Evolutionary conservation across 1,139 yeast species (phyloP).

Genomic region (Casaregolazyma suthepensis): DNA sequence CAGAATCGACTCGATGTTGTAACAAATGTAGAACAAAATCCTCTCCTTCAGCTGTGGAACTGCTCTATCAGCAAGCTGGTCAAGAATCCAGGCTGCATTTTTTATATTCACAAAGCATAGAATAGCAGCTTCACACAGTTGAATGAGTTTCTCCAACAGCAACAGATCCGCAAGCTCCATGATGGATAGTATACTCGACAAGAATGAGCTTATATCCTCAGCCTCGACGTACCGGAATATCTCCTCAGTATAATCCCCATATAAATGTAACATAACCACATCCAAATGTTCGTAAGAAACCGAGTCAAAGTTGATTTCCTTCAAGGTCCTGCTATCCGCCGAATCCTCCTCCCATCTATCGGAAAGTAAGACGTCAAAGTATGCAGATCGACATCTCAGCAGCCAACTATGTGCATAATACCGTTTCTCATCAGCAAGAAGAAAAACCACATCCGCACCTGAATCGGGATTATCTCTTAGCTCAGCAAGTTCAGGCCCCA

Average conservation of each 20-base stretch:
- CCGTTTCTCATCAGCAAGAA: constrained; percentile 39
- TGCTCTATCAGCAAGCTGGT: constrained; percentile 46
- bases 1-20: constrained; percentile 58
- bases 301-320: constrained; percentile 40
- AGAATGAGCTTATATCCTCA: constrained; percentile 40
- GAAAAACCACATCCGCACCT: constrained; percentile 29
- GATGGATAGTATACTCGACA: constrained; percentile 52
- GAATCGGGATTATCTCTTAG: constrained; percentile 11
- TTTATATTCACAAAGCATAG: constrained; percentile 51
- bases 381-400: constrained; percentile 52
- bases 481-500: constrained; percentile 18
- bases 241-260: constrained; percentile 45
- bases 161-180: constrained; percentile 62
- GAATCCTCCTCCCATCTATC: constrained; percentile 43
- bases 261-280: constrained; percentile 49
- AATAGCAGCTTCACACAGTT: constrained; percentile 56
- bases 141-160: constrained; percentile 52
- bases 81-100: constrained; percentile 52
- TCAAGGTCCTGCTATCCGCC: constrained; percentile 12
- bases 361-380: constrained; percentile 56
- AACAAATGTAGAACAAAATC: constrained; percentile 63
- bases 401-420: constrained; percentile 45
- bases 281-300: constrained; percentile 42
- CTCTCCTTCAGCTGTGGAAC: constrained; percentile 53
- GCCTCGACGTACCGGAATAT: constrained; percentile 39